Conservation (phyloP, 2,329 filamentous ascomycete genomes). For the Emergomyces africanus region DNA sequence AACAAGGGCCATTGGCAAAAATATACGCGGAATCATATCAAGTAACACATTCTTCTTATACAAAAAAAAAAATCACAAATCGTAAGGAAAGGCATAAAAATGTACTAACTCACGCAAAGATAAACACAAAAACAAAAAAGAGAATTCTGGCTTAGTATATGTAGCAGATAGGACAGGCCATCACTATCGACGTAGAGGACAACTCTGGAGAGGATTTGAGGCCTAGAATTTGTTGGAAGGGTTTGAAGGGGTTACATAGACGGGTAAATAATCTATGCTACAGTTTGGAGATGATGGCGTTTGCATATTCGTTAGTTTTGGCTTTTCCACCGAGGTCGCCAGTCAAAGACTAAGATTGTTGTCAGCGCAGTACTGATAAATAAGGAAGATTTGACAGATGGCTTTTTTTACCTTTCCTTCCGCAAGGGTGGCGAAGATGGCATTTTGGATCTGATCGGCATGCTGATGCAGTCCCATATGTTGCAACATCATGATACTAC, state of each 20-base stretch:
- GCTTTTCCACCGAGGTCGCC: constrained; percentile 93
- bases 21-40: background rate
- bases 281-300: constrained; percentile 68
- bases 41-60: background rate
- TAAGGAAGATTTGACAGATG: background rate
- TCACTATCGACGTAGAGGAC: constrained; percentile 2
- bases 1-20: background rate
- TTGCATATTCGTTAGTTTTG: constrained; percentile 89
- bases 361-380: background rate
- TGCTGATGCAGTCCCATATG: constrained; percentile 88
- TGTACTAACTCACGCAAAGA: background rate
- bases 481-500: constrained; percentile 98
- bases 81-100: background rate
- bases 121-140: background rate
- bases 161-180: background rate
- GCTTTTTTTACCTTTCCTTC: constrained; percentile 65
- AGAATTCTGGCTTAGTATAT: background rate
- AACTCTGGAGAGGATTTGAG: background rate
- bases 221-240: constrained; percentile 16
- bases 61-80: constrained; percentile 1
- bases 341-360: constrained; percentile 51
- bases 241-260: constrained; percentile 16
- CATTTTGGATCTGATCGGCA: constrained; percentile 79
- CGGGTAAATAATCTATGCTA: constrained; percentile 17
- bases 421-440: constrained; percentile 86